Conservation (phyloP, 257 asterid species). For the Penstemon davidsonii region DNA sequence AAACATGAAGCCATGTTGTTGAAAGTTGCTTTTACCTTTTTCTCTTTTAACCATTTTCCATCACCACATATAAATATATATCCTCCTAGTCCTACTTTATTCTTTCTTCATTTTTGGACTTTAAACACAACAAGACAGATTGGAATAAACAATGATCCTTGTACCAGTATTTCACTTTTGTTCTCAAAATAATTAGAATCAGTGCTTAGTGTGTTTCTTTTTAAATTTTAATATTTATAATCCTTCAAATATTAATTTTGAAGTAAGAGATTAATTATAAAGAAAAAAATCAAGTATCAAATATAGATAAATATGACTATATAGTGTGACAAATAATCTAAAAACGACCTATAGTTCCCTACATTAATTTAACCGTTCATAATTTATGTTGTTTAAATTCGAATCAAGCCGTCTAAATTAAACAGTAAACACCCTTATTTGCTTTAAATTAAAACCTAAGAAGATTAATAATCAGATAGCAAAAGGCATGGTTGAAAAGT, state of each 20-base stretch:
- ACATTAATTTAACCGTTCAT: no score
- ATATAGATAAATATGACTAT: background rate
- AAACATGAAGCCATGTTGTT: conserved; percentile 49
- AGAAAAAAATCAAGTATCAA: no score
- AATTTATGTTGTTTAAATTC: no score
- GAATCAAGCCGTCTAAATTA: no score
- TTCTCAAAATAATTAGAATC: conserved; percentile 17
- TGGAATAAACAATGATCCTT: conserved; percentile 35
- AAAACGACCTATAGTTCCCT: no score
- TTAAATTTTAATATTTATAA: no score
- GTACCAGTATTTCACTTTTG: conserved; percentile 32
- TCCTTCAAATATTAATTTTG: conserved; percentile 4
- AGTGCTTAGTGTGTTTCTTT: no score
- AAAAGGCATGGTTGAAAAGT: conserved; percentile 28
- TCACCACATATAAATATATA: conserved; percentile 20
- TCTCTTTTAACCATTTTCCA: conserved; percentile 27
- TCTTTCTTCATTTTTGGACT: conserved; percentile 41
- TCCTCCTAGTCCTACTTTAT: conserved; percentile 32
- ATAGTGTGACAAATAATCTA: no score
- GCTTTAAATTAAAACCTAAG: no score
- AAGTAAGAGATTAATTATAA: no score
- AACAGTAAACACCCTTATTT: no score
- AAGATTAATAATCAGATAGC: background rate
- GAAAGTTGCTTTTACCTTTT: conserved; percentile 46
- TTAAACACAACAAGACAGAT: conserved; percentile 32